Evolutionary conservation across 169 alveolate genomes (phyloP).

Genomic region (Theileria annulata): DNA sequence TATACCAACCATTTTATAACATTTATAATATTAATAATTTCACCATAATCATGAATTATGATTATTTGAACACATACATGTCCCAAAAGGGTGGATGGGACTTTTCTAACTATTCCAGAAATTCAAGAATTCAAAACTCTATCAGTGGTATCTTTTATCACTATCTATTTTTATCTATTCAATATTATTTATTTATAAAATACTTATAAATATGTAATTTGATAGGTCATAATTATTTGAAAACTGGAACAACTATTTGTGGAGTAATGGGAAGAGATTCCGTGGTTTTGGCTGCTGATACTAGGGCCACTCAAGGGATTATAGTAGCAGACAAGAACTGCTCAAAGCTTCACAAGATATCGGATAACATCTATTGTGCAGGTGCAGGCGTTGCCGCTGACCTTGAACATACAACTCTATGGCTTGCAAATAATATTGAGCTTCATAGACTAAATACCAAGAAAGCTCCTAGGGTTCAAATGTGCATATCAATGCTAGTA

Average conservation of each 20-base stretch:
- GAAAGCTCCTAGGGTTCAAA: constrained; percentile 86
- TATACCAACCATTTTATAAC: neutral
- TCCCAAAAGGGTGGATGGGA: constrained; percentile 69
- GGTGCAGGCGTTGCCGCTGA: constrained; percentile 99
- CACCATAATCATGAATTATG: constrained; percentile 43
- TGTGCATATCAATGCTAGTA: constrained; percentile 87
- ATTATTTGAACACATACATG: constrained; percentile 59
- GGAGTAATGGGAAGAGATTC: constrained; percentile 93
- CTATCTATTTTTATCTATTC: neutral
- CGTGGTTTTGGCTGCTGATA: constrained; percentile 98
- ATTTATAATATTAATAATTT: neutral
- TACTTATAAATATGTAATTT: neutral
- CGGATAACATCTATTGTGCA: constrained; percentile 95
- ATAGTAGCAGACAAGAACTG: constrained; percentile 97
- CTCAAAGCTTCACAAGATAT: constrained; percentile 92
- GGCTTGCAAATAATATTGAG: constrained; percentile 89
- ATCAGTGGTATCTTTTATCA: constrained; percentile 33
- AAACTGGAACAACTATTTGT: constrained; percentile 97
- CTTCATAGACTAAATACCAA: constrained; percentile 91
- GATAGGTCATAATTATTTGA: constrained; percentile 59
- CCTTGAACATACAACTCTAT: constrained; percentile 91
- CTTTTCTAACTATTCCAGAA: constrained; percentile 57
- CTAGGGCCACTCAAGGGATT: constrained; percentile 98
- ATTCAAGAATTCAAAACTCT: constrained; percentile 55
- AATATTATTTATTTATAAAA: neutral